These are phyloP conservation scores for Solanum dulcamara DNA, from an alignment of 257 asterid genomes.

Conservation along the genomic window DNA sequence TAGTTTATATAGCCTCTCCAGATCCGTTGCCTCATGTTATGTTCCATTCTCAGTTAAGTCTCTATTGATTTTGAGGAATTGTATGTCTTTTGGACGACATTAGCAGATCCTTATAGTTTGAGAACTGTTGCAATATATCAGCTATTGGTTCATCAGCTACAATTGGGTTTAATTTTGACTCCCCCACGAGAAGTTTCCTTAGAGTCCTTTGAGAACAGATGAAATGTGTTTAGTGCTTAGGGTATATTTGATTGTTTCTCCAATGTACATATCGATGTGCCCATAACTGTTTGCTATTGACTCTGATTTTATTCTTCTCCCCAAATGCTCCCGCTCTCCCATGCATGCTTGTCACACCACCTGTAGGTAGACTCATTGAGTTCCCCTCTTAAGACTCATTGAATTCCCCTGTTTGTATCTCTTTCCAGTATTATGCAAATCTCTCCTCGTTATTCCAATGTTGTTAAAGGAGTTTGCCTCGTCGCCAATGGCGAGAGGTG, in stretches of 20 bases:
- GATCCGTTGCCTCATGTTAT: not conserved
- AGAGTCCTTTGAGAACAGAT: not conserved
- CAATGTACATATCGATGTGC: not conserved
- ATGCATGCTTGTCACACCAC: not conserved
- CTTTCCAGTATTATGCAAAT: not conserved
- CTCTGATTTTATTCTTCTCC: not conserved
- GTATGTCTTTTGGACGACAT: not conserved
- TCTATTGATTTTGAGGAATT: not conserved
- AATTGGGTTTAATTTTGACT: not conserved
- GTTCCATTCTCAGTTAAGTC: not conserved
- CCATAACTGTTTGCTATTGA: not conserved
- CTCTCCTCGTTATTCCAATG: not conserved
- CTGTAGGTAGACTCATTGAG: not conserved
- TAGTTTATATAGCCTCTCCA: not conserved
- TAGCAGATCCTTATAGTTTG: not conserved
- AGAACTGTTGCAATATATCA: not conserved
- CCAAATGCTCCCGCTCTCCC: not conserved
- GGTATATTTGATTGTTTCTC: not conserved
- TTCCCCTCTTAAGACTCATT: not conserved
- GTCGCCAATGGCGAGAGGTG: no score
- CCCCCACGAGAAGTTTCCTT: not conserved
- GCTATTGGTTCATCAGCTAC: not conserved
- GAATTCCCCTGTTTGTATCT: not conserved
- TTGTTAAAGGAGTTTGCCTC: no score
- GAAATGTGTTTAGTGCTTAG: not conserved